phyloP scores from a whole-genome alignment of 352 stramenopile species.

The Phytophthora cryptogea region DNA sequence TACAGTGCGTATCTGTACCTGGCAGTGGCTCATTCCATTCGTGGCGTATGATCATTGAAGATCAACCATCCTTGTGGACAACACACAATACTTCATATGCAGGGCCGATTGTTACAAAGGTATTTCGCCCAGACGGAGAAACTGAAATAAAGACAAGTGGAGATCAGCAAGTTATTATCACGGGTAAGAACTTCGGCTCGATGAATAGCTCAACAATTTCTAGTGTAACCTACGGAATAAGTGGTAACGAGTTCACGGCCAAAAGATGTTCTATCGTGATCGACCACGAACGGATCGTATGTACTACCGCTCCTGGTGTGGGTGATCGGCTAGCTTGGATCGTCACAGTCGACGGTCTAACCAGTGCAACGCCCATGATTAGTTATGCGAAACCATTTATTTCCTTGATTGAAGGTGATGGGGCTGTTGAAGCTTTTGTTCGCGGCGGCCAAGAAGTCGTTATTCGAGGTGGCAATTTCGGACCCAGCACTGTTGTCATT shows the following conservation, averaged over 20 bases:
- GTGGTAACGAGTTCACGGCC: slow-evolving; percentile 49
- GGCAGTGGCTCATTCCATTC: slow-evolving; percentile 49
- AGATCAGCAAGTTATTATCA: slow-evolving; percentile 54
- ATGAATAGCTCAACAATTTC: slow-evolving; percentile 37
- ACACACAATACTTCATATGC: slow-evolving; percentile 56
- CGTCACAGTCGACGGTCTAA: slow-evolving; percentile 58
- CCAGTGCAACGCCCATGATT: slow-evolving; percentile 55
- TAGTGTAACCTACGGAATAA: slow-evolving; percentile 56
- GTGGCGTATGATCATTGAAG: slow-evolving; percentile 52
- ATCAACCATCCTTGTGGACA: slow-evolving; percentile 36
- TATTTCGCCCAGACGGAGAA: slow-evolving; percentile 51
- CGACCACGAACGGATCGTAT: slow-evolving; percentile 55
- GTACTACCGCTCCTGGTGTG: slow-evolving; percentile 50
- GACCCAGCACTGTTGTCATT: slow-evolving; percentile 40
- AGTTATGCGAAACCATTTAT: slow-evolving; percentile 64
- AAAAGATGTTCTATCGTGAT: slow-evolving; percentile 48
- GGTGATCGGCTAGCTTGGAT: slow-evolving; percentile 57
- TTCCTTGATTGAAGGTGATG: slow-evolving; percentile 37
- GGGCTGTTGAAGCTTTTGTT: slow-evolving; percentile 33
- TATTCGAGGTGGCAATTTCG: slow-evolving; percentile 64
- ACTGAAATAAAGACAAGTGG: slow-evolving; percentile 55
- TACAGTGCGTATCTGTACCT: slow-evolving; percentile 55
- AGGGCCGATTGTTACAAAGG: slow-evolving; percentile 56
- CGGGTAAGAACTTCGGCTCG: slow-evolving; percentile 62
- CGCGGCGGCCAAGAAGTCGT: slow-evolving; percentile 47